Evolutionary conservation across 1,284 basidiomycete genomes (phyloP), one percentile per base, ranked within the genome.

Genomic region (Naganishia sp.): DNA sequence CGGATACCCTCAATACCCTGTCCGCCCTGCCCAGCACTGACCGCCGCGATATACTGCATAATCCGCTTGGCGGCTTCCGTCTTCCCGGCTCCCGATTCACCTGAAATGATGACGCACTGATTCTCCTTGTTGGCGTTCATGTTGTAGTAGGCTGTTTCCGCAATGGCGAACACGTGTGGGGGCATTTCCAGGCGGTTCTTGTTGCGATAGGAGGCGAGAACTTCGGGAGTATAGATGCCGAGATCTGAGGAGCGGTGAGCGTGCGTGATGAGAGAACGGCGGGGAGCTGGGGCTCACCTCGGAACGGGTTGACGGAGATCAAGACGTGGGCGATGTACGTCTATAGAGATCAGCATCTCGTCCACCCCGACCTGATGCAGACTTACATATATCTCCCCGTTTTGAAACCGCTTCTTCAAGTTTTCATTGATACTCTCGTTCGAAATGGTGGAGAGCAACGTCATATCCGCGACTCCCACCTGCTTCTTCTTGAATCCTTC

Each of bases 91-190:
- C 94, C 94, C 13, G 93, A 96, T 83, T 99, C 96, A 68, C 96
- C 96, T 10, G 95, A 95, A 75, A 99, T 99, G 81, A 99, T 99
- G 66, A 99, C 95, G 79, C 96, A 99, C 82, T 99, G 96, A 78
- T 99, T 99, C 81, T 99, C 95, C 79, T 95, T 90, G 82, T 99
- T 98, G 36, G 94, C 92, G 71, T 92, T 94, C 96, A 99, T 99
- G 79, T 96, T 94, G 83, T 99, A 99, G 83, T 98, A 99, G 13
- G 94, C 89, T 64, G 90, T 86, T 83, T 99, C 96, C 49, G 96
- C 96, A 72, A 99, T 96, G 70, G 90, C 86, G 81, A 96, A 99
- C 52, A 99, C 96, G 82, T 99, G 96, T 2, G 96, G 96, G 4
- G 95, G 89, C 72, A 98, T 90, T 81, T 99, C 96, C 61, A 99